Evolutionary conservation across 768 basidiomycete species (phyloP), one percentile per base, ranked within the genome.

Genomic region (Leccinum variicolor): DNA sequence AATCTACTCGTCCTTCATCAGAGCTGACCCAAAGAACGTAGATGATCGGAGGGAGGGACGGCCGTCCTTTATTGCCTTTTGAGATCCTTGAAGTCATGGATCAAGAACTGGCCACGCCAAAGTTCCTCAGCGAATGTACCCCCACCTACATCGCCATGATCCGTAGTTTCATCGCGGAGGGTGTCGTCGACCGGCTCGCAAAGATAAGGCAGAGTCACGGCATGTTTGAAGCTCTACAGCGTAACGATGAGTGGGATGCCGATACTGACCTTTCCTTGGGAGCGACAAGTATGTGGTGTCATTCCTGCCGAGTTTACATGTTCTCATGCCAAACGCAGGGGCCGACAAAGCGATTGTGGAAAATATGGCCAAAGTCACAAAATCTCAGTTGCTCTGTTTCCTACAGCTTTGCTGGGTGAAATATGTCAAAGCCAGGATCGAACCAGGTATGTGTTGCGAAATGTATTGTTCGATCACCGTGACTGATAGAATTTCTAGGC

Each of bases 351-450:
- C 81, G 3, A 82, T 88, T 10, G 88, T 96, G n/a, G 85, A 95
- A 66, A 98, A 98, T 71, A 87, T 85, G 71, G 80, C 85, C 48
- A 95, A 94, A 72, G 93, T 98, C 21, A 96, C 96, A 0, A 81
- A 87, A 70, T 74, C 75, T 6, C 97, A 98, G 66, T 71, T 99
- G 2, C 79, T 76, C 46, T 76, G 74, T 7, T 98, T 98, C 81
- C 76, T 98, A 41, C 79, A 89, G n/a, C 78, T 90, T 39, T 95
- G 92, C 68, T 89, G 92, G 86, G 84, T 84, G 17, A 92, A 91
- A 71, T 98, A 97, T 68, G 88, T 94, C 33, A 92, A 90, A 72
- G 94, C 97, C 8, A 91, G 94, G 66, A 96, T 98, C 62, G 97
- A 98, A 74, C 97, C 97, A 56, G 92, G 92, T 89, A 53, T 41